These are phyloP conservation scores for Cyberlindnera subsufficiens DNA, from an alignment of 805 yeast species.

Conservation along the genomic window DNA sequence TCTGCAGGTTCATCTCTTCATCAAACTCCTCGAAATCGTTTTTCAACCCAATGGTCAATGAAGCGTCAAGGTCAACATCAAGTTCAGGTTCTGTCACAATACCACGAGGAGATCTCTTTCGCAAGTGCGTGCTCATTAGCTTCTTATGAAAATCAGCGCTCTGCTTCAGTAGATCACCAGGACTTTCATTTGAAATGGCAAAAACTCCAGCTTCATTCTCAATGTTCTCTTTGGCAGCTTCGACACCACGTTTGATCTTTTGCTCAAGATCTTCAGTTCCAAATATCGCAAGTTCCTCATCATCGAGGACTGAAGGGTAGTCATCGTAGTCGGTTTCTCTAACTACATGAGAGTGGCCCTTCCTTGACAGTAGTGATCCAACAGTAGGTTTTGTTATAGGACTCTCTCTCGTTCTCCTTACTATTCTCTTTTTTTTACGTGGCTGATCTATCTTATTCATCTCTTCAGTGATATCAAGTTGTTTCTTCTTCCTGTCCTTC, in stretches of 20 bases:
- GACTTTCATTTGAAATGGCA: neutral
- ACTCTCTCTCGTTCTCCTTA: too few relatives aligned
- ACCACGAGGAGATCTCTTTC: constrained; percentile 6
- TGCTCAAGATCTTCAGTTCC: neutral
- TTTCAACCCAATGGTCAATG: constrained; percentile 6
- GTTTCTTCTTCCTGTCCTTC: too few relatives aligned
- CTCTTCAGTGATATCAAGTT: too few relatives aligned
- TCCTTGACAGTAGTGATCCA: too few relatives aligned
- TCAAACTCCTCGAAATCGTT: constrained; percentile 16
- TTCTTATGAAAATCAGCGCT: constrained; percentile 7
- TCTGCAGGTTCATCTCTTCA: constrained; percentile 11
- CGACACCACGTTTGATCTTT: neutral
- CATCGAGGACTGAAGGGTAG: neutral
- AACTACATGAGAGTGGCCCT: too few relatives aligned
- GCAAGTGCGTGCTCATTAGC: constrained; percentile 7
- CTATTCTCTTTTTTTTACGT: too few relatives aligned
- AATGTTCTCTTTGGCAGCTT: neutral
- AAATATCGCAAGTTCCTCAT: constrained; percentile 1
- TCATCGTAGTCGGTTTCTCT: too few relatives aligned
- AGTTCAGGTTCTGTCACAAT: neutral
- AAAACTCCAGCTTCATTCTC: neutral
- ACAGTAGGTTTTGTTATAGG: neutral
- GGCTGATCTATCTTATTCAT: too few relatives aligned
- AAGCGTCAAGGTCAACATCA: constrained; percentile 10
- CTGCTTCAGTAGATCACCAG: neutral